Conservation (phyloP, 106 monocot genomes). For the Agapanthus africanus region DNA sequence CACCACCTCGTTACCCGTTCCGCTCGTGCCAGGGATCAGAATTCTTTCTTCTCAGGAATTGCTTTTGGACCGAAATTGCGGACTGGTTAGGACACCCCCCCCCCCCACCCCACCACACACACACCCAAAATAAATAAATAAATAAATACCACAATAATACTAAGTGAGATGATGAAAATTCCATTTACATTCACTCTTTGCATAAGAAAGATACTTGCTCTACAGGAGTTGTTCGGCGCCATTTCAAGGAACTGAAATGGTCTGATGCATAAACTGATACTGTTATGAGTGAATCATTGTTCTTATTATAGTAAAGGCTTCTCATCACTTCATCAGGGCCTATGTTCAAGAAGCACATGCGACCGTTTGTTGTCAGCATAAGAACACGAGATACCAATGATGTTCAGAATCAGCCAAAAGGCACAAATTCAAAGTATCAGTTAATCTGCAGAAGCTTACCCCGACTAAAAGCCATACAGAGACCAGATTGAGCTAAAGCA, state of each 20-base stretch:
- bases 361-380: conserved; percentile 57
- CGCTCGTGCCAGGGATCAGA: no score
- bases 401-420: conserved; percentile 7
- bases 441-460: conserved; percentile 24
- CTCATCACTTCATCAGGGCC: conserved; percentile 90
- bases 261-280: conserved; percentile 90
- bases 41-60: no score
- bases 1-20: no score
- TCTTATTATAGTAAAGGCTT: conserved; percentile 89
- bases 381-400: conserved; percentile 7
- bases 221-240: conserved; percentile 86
- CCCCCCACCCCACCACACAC: no score
- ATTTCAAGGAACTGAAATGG: conserved; percentile 83
- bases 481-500: conserved; percentile 74
- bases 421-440: background rate
- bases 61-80: no score
- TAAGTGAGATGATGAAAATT: background rate
- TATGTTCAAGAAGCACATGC: conserved; percentile 82
- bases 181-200: background rate
- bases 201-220: conserved; percentile 42
- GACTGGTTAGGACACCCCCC: no score
- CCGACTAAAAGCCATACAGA: conserved; percentile 73
- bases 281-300: conserved; percentile 88
- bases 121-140: no score
- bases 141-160: background rate